phyloP scores from a whole-genome alignment of 306 rosid genomes.

The Argentina anserina region DNA sequence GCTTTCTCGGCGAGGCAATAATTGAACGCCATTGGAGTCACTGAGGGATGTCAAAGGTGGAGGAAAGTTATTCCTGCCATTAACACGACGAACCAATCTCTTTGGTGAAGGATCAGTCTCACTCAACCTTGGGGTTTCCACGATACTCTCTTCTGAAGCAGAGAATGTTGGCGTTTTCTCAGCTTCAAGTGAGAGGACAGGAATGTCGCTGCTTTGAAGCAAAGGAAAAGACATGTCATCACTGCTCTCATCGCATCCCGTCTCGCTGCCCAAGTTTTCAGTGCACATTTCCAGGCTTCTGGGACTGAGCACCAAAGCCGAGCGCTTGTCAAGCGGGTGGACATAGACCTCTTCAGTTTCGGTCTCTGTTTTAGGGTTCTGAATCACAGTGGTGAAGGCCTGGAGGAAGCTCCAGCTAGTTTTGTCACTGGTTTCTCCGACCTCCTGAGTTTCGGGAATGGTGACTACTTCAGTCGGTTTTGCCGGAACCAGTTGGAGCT shows the following conservation, averaged over 20 bases:
- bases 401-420: constrained; percentile 47
- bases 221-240: constrained; percentile 9
- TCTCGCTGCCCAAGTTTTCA: constrained; percentile 69
- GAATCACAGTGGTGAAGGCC: constrained; percentile 26
- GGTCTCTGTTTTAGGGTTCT: constrained; percentile 20
- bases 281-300: constrained; percentile 79
- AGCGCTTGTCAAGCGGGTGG: constrained; percentile 43
- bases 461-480: background rate
- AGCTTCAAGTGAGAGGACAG: constrained; percentile 24
- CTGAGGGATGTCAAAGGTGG: constrained; percentile 61
- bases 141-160: background rate
- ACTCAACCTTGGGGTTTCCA: background rate
- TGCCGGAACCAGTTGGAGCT: constrained; percentile 48
- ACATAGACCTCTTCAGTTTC: constrained; percentile 39
- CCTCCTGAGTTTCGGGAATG: background rate
- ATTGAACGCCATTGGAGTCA: constrained; percentile 41
- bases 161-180: background rate
- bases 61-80: constrained; percentile 38
- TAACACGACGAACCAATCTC: constrained; percentile 15
- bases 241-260: constrained; percentile 49
- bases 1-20: constrained; percentile 61
- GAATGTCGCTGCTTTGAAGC: constrained; percentile 18
- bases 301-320: constrained; percentile 42
- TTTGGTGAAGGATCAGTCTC: constrained; percentile 9
- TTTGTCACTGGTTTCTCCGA: background rate